Conservation (phyloP, 345 rosid species). For the Aquilaria yunnanensis region DNA sequence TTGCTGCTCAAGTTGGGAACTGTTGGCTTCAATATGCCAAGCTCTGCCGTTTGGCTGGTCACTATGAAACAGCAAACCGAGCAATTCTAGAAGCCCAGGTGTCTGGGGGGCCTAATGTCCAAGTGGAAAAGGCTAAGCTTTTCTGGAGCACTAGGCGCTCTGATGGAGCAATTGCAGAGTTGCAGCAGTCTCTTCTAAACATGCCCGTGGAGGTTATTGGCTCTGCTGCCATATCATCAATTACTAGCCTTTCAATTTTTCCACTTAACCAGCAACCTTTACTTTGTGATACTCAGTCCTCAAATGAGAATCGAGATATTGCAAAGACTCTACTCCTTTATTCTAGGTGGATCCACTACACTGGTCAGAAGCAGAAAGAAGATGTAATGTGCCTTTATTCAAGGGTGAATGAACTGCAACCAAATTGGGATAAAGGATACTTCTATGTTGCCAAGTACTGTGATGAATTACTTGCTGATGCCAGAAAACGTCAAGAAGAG, state of each 20-base stretch:
- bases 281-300: conserved; percentile 45
- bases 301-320: conserved; percentile 56
- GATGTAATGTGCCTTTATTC: conserved; percentile 84
- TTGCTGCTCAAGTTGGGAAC: conserved; percentile 85
- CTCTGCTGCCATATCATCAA: conserved; percentile 56
- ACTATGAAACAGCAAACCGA: conserved; percentile 87
- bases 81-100: conserved; percentile 93
- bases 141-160: conserved; percentile 86
- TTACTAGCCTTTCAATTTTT: conserved; percentile 70
- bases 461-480: conserved; percentile 90
- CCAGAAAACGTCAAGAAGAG: conserved; percentile 90
- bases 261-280: conserved; percentile 56
- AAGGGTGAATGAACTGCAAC: conserved; percentile 83
- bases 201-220: conserved; percentile 85
- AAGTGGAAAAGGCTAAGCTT: conserved; percentile 94
- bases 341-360: conserved; percentile 87
- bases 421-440: conserved; percentile 90
- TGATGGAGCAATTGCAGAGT: conserved; percentile 85
- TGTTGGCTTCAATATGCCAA: conserved; percentile 98
- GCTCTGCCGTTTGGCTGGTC: conserved; percentile 97
- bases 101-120: conserved; percentile 86
- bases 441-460: conserved; percentile 93
- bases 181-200: conserved; percentile 85
- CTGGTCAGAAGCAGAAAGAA: conserved; percentile 94
- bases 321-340: conserved; percentile 94